phyloP scores from a whole-genome alignment of 2,329 filamentous ascomycete species.

The Monosporascus sp. region DNA sequence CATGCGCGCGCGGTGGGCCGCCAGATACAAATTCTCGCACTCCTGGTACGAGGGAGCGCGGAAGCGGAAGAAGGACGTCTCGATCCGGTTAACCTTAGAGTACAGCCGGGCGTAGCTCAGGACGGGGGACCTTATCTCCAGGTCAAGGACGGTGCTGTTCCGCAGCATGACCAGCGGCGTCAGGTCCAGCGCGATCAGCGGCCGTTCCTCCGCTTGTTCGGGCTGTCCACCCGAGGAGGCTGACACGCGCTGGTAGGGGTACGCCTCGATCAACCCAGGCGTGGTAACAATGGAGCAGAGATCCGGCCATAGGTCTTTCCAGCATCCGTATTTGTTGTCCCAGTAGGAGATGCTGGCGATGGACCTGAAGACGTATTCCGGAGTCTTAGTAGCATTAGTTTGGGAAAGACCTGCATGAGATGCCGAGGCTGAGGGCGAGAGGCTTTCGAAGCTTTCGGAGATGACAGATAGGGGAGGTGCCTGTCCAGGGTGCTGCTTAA shows the following conservation, averaged over 20 bases:
- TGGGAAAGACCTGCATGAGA: slow-evolving; percentile 71
- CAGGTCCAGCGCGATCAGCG: slow-evolving; percentile 70
- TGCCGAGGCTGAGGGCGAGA: slow-evolving; percentile 76
- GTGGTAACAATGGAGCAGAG: slow-evolving; percentile 51
- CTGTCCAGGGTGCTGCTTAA: slow-evolving; percentile 33
- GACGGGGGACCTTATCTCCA: slow-evolving; percentile 86
- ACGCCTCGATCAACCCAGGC: slow-evolving; percentile 56
- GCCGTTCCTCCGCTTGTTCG: slow-evolving; percentile 31
- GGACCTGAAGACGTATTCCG: slow-evolving; percentile 41
- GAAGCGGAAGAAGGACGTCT: slow-evolving; percentile 79
- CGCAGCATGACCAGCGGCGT: slow-evolving; percentile 87
- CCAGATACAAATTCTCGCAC: slow-evolving; percentile 74
- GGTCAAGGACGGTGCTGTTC: slow-evolving; percentile 86
- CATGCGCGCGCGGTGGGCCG: slow-evolving; percentile 84
- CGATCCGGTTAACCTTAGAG: slow-evolving; percentile 62
- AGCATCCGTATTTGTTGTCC: slow-evolving; percentile 53
- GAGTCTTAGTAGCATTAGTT: slow-evolving; percentile 36
- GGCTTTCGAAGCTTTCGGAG: slow-evolving; percentile 45
- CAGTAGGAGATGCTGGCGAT: slow-evolving; percentile 56
- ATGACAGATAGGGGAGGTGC: slow-evolving; percentile 34
- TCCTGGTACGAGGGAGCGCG: slow-evolving; percentile 72
- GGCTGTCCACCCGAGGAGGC: slow-evolving; percentile 29
- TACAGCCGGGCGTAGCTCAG: slow-evolving; percentile 50
- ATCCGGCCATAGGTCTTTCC: slow-evolving; percentile 52
- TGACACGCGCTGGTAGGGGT: slow-evolving; percentile 34